phyloP scores from a whole-genome alignment of 148 eudicot species.

The Rhododendron kiyosumense region DNA sequence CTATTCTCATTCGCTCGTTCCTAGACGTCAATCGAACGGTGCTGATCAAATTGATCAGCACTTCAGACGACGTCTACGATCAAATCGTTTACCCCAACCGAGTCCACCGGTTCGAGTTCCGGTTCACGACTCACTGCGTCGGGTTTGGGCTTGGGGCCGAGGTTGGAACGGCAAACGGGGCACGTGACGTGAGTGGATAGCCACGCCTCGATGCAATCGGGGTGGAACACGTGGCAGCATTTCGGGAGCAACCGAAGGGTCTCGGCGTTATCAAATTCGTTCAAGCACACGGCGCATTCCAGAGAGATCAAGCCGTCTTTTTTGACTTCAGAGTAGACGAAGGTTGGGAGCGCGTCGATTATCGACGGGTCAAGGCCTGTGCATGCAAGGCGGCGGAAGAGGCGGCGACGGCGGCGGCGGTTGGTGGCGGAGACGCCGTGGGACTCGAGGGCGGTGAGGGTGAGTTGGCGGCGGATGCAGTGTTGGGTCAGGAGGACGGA shows the following conservation, averaged over 20 bases:
- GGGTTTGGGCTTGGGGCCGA: background rate
- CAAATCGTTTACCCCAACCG: background rate
- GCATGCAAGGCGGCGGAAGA: background rate
- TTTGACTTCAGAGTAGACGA: conserved; percentile 36
- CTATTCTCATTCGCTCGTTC: background rate
- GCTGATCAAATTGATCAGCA: background rate
- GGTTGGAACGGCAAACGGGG: conserved; percentile 42
- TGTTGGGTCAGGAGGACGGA: conserved; percentile 27
- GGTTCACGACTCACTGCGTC: background rate
- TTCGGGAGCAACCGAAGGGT: conserved; percentile 28
- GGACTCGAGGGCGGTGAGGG: background rate
- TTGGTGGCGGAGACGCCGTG: background rate
- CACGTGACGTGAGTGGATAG: conserved; percentile 36
- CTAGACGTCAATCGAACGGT: background rate
- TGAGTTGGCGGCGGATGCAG: conserved; percentile 9
- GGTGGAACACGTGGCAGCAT: conserved; percentile 55
- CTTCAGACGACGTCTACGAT: background rate
- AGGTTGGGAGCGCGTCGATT: conserved; percentile 35
- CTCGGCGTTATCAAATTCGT: conserved; percentile 33
- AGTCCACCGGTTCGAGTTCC: background rate
- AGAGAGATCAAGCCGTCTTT: conserved; percentile 13
- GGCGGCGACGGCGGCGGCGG: background rate
- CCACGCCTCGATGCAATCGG: conserved; percentile 47
- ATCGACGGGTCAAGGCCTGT: conserved; percentile 28
- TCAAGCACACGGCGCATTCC: conserved; percentile 54